phyloP scores from a whole-genome alignment of 345 rosid genomes.

The Sisymbrium irio region DNA sequence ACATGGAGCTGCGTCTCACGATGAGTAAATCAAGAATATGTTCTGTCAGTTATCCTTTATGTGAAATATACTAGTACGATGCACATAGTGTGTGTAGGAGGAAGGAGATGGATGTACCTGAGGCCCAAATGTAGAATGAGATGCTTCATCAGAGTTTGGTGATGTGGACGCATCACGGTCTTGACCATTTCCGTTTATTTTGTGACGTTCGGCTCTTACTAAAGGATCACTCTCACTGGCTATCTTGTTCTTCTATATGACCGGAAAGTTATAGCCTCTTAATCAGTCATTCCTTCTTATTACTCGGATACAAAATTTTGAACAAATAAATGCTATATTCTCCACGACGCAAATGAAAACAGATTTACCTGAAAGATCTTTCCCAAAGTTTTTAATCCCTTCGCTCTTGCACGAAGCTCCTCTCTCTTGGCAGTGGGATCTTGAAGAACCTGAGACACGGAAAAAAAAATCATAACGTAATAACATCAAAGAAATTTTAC shows the following conservation, averaged over 20 bases:
- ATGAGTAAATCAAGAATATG: not conserved
- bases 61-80: conserved; percentile 11
- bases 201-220: conserved; percentile 38
- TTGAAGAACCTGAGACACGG: conserved; percentile 83
- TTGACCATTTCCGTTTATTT: conserved; percentile 58
- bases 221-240: conserved; percentile 60
- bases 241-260: conserved; percentile 61
- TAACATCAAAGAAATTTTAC: conserved; percentile 6
- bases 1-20: not conserved
- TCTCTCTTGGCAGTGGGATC: conserved; percentile 80
- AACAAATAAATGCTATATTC: not conserved
- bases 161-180: conserved; percentile 50
- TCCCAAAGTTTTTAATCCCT: conserved; percentile 91
- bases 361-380: conserved; percentile 83
- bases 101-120: conserved; percentile 49
- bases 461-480: not conserved
- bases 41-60: not conserved
- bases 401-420: conserved; percentile 86
- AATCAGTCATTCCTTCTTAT: conserved; percentile 8
- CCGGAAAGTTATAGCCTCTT: not conserved
- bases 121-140: conserved; percentile 39
- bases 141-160: conserved; percentile 50
- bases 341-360: not conserved
- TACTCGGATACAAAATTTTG: not conserved
- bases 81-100: not conserved